A percentile compares a stretch with the other conserved stretches of the same genome.
Evolutionary conservation across 331 rosid genomes (phyloP).

Genomic region (Spiraea crenata): DNA sequence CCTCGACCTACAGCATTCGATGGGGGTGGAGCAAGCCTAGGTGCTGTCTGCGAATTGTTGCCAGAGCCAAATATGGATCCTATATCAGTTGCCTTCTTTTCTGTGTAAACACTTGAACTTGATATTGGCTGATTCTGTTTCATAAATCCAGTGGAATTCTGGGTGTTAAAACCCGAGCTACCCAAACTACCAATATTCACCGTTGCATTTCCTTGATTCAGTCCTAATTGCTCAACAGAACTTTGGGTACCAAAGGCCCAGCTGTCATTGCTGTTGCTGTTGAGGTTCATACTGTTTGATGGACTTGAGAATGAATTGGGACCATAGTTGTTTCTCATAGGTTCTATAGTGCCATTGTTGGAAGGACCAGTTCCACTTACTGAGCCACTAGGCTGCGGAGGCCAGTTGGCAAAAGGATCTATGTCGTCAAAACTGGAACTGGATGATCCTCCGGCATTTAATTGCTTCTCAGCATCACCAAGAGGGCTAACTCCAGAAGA

Average conservation of each 20-base stretch:
- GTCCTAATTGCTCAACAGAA: conserved; percentile 37
- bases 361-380: conserved; percentile 44
- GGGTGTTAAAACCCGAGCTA: conserved; percentile 39
- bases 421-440: conserved; percentile 51
- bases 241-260: conserved; percentile 57
- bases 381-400: conserved; percentile 73
- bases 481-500: conserved; percentile 44
- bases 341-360: conserved; percentile 55
- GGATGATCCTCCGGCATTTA: conserved; percentile 51
- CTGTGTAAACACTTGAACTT: conserved; percentile 38
- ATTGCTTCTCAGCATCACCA: conserved; percentile 56
- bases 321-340: conserved; percentile 39
- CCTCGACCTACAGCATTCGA: conserved; percentile 82
- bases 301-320: conserved; percentile 45
- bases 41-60: conserved; percentile 67
- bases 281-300: conserved; percentile 53
- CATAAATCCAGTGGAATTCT: conserved; percentile 53
- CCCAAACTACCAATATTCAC: conserved; percentile 35
- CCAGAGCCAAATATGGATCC: conserved; percentile 80
- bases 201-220: conserved; percentile 47
- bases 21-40: conserved; percentile 92
- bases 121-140: conserved; percentile 57
- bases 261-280: conserved; percentile 33
- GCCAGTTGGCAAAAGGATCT: conserved; percentile 97
- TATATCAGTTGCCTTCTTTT: conserved; percentile 54